phyloP scores from a whole-genome alignment of 306 rosid species.

The Senna siamea region DNA sequence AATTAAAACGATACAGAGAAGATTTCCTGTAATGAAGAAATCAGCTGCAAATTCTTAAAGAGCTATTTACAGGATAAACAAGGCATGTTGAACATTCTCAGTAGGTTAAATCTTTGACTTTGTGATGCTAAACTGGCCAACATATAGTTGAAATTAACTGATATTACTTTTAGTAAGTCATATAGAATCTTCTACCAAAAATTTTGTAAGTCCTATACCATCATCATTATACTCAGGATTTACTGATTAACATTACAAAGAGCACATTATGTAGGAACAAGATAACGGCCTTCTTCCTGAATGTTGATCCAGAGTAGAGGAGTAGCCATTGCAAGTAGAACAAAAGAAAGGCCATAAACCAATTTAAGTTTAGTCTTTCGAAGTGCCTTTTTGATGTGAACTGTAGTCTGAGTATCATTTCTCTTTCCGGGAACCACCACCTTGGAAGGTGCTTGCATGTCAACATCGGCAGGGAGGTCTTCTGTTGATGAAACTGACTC shows the following conservation, averaged over 20 bases:
- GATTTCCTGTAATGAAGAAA: slow-evolving; percentile 12
- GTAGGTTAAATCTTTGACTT: slow-evolving; percentile 10
- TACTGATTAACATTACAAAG: slow-evolving; percentile 27
- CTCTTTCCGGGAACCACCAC: slow-evolving; percentile 42
- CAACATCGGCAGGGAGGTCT: slow-evolving; percentile 43
- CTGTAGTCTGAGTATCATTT: slow-evolving; percentile 27
- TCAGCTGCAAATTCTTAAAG: slow-evolving; percentile 26
- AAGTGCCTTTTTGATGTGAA: slow-evolving; percentile 32
- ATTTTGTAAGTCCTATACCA: neutral
- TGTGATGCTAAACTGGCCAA: slow-evolving; percentile 31
- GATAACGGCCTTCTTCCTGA: slow-evolving; percentile 61
- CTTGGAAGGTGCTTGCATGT: slow-evolving; percentile 42
- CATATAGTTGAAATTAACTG: slow-evolving; percentile 12
- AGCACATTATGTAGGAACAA: slow-evolving; percentile 68
- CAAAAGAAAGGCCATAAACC: slow-evolving; percentile 62
- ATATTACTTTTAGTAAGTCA: slow-evolving; percentile 2
- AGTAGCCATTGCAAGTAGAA: slow-evolving; percentile 51
- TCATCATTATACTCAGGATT: slow-evolving; percentile 21
- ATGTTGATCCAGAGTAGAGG: slow-evolving; percentile 62
- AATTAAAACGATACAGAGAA: no score
- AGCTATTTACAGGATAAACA: slow-evolving; percentile 17
- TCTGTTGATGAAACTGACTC: slow-evolving; percentile 85
- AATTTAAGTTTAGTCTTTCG: slow-evolving; percentile 50
- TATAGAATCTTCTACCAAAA: slow-evolving; percentile 13
- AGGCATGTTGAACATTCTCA: slow-evolving; percentile 1